Evolutionary conservation across 2,329 filamentous ascomycete species (phyloP).

Genomic region (Reticulascus tulasneorum): DNA sequence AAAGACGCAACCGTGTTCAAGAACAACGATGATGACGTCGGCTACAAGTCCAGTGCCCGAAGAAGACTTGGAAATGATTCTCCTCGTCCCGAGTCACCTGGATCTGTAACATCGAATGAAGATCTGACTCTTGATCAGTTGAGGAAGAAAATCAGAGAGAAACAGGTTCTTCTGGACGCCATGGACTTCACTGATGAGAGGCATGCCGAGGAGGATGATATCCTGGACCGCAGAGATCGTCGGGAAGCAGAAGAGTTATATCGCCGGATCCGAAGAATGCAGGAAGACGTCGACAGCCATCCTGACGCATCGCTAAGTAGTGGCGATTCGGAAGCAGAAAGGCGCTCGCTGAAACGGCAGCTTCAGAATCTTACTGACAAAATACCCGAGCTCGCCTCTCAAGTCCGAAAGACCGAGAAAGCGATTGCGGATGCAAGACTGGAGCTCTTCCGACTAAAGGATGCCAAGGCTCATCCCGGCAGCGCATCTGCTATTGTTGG

Average conservation of each 20-base stretch:
- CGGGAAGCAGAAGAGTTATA: slow-evolving; percentile 93
- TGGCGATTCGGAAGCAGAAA: slow-evolving; percentile 82
- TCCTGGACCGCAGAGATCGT: slow-evolving; percentile 83
- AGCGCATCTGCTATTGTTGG: slow-evolving; percentile 80
- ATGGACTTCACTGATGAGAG: slow-evolving; percentile 96
- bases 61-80: slow-evolving; percentile 74
- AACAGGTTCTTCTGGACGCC: slow-evolving; percentile 89
- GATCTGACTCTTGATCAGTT: slow-evolving; percentile 84
- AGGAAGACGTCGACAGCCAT: slow-evolving; percentile 91
- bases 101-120: slow-evolving; percentile 68
- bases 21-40: slow-evolving; percentile 89
- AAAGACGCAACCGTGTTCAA: slow-evolving; percentile 97
- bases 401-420: slow-evolving; percentile 86
- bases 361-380: slow-evolving; percentile 85
- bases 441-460: slow-evolving; percentile 88
- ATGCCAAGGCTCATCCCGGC: slow-evolving; percentile 85
- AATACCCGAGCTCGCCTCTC: slow-evolving; percentile 85
- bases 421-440: slow-evolving; percentile 87
- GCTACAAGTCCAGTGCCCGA: slow-evolving; percentile 90
- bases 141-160: slow-evolving; percentile 88
- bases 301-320: slow-evolving; percentile 69
- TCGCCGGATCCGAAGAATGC: slow-evolving; percentile 81
- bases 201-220: slow-evolving; percentile 83
- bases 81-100: slow-evolving; percentile 74
- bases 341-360: slow-evolving; percentile 80